These are phyloP conservation scores for Bipolaris cookei DNA, from an alignment of 2,329 filamentous ascomycete genomes.

Conservation along the genomic window DNA sequence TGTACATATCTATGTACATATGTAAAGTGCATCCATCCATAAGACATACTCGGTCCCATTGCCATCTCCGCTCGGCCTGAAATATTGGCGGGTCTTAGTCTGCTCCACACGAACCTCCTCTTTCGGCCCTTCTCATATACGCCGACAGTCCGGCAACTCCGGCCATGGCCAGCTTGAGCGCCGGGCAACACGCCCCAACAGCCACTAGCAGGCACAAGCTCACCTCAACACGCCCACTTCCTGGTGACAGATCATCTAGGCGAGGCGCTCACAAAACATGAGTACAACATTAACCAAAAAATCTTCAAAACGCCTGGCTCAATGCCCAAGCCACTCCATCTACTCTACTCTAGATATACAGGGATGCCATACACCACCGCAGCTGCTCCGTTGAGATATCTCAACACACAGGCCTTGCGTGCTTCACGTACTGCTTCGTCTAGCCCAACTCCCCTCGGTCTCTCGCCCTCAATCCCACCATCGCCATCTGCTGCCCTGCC, in stretches of 20 bases:
- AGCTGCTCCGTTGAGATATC: conserved; percentile 90
- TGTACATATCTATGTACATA: too few species aligned
- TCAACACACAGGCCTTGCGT: conserved; percentile 79
- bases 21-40: too few species aligned
- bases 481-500: conserved; percentile 34
- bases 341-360: conserved; percentile 70
- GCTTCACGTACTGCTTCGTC: conserved; percentile 82
- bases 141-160: background rate
- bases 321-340: background rate
- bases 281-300: background rate
- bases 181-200: background rate
- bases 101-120: too few species aligned
- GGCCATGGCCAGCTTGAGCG: background rate
- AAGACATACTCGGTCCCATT: too few species aligned
- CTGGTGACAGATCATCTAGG: background rate
- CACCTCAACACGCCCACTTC: background rate
- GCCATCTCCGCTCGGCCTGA: too few species aligned
- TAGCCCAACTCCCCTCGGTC: conserved; percentile 55
- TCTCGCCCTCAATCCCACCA: conserved; percentile 27
- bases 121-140: background rate
- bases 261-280: background rate
- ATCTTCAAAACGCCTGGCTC: background rate
- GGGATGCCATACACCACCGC: conserved; percentile 95
- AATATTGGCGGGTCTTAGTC: too few species aligned
- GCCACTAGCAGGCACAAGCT: background rate